Conservation (phyloP, 768 basidiomycete species). For the Cytidiella melzeri region DNA sequence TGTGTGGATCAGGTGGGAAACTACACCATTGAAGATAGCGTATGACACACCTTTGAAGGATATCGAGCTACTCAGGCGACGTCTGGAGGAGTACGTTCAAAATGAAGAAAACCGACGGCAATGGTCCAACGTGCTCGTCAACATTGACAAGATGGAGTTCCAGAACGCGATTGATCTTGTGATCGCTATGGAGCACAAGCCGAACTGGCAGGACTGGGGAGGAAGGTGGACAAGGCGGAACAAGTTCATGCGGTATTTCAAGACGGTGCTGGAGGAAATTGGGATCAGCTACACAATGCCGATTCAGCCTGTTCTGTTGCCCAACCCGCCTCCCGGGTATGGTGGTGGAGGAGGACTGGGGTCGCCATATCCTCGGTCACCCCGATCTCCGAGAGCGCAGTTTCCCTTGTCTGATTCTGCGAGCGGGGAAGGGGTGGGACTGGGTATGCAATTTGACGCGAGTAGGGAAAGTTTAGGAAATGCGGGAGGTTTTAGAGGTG, state of each 20-base stretch:
- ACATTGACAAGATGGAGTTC: conserved; percentile 77
- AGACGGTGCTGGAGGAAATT: conserved; percentile 65
- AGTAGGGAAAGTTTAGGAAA: conserved; percentile 12
- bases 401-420: neutral
- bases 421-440: conserved; percentile 4
- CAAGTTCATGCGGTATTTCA: conserved; percentile 69
- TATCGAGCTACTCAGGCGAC: conserved; percentile 58
- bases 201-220: conserved; percentile 88
- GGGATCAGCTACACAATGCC: conserved; percentile 68
- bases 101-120: conserved; percentile 54
- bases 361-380: conserved; percentile 9
- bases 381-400: neutral
- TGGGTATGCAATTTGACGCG: conserved; percentile 3
- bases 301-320: conserved; percentile 63
- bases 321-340: conserved; percentile 16
- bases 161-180: conserved; percentile 65
- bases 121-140: conserved; percentile 58
- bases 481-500: conserved; percentile 9
- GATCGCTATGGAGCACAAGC: conserved; percentile 70
- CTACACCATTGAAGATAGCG: conserved; percentile 55
- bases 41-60: conserved; percentile 68
- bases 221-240: conserved; percentile 73
- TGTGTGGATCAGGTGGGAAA: conserved; percentile 60
- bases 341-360: conserved; percentile 6
- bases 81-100: conserved; percentile 50